These are phyloP conservation scores for Amoebophrya sp. DNA, from an alignment of 169 alveolate genomes.

Conservation along the genomic window DNA sequence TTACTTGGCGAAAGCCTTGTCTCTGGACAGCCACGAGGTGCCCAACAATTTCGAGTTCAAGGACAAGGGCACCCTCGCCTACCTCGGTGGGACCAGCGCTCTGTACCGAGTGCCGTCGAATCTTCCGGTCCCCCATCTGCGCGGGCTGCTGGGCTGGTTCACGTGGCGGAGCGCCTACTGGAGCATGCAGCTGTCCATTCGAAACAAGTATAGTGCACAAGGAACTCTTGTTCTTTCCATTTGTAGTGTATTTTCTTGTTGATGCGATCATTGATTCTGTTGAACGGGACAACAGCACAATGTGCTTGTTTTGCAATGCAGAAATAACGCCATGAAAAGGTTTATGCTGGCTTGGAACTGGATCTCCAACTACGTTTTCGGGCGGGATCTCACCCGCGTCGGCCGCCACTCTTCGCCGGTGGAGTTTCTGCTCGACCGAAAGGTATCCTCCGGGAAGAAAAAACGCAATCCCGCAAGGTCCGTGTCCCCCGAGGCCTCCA, in stretches of 20 bases:
- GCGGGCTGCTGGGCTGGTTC: background rate
- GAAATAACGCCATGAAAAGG: too few species aligned
- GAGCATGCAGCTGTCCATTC: background rate
- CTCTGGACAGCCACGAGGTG: background rate
- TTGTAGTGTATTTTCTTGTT: too few species aligned
- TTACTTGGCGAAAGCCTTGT: background rate
- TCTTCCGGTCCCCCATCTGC: background rate
- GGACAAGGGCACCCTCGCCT: background rate
- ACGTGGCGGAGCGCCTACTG: constrained; percentile 3
- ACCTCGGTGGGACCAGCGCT: background rate
- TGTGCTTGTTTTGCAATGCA: too few species aligned
- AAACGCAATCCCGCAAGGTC: background rate
- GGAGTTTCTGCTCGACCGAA: background rate
- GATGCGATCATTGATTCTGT: too few species aligned
- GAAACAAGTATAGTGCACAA: too few species aligned
- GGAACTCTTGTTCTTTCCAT: too few species aligned
- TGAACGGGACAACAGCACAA: too few species aligned
- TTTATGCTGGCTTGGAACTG: background rate
- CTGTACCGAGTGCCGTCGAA: background rate
- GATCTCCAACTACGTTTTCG: background rate
- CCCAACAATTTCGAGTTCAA: background rate
- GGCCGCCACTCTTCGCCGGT: background rate
- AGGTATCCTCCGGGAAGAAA: background rate
- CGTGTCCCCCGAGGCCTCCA: too few species aligned
- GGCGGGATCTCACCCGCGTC: background rate